Conservation (phyloP, 176 grass and related monocot genomes). For the Dendrocalamus sinicus region DNA sequence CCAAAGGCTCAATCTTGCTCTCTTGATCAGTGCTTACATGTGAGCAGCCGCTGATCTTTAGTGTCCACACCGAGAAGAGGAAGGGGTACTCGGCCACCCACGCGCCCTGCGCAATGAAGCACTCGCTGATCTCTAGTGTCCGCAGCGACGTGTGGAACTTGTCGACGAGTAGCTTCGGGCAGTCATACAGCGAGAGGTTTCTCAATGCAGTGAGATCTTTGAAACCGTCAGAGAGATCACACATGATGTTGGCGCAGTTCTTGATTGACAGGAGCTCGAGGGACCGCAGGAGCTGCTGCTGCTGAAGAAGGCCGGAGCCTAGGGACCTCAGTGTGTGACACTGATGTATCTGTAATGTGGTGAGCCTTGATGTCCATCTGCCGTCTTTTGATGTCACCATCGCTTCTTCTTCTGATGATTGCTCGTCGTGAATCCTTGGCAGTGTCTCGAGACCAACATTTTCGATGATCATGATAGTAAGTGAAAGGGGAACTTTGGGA, state of each 20-base stretch:
- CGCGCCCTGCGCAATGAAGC: constrained; percentile 44
- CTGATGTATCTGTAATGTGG: constrained; percentile 31
- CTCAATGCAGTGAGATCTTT: constrained; percentile 46
- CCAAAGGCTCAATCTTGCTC: constrained; percentile 15
- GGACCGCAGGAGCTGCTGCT: constrained; percentile 46
- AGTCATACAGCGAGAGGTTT: constrained; percentile 47
- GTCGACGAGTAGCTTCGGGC: constrained; percentile 45
- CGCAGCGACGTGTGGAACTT: constrained; percentile 46
- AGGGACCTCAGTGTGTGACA: constrained; percentile 43
- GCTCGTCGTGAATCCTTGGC: constrained; percentile 37
- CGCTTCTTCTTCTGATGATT: constrained; percentile 20
- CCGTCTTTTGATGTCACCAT: constrained; percentile 26
- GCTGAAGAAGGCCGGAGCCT: constrained; percentile 43
- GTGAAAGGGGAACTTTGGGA: constrained; percentile 45
- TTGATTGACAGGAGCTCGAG: constrained; percentile 44
- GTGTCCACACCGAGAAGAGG: constrained; percentile 46
- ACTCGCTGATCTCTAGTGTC: constrained; percentile 51
- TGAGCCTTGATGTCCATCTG: constrained; percentile 51
- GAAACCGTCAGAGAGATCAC: constrained; percentile 36
- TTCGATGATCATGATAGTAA: constrained; percentile 19
- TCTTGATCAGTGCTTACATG: constrained; percentile 23
- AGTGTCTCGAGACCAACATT: constrained; percentile 42
- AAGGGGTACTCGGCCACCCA: constrained; percentile 46
- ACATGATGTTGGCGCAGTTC: constrained; percentile 33
- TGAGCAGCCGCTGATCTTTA: constrained; percentile 47